Evolutionary conservation across 345 rosid species (phyloP).

Genomic region (Pistacia vera): DNA sequence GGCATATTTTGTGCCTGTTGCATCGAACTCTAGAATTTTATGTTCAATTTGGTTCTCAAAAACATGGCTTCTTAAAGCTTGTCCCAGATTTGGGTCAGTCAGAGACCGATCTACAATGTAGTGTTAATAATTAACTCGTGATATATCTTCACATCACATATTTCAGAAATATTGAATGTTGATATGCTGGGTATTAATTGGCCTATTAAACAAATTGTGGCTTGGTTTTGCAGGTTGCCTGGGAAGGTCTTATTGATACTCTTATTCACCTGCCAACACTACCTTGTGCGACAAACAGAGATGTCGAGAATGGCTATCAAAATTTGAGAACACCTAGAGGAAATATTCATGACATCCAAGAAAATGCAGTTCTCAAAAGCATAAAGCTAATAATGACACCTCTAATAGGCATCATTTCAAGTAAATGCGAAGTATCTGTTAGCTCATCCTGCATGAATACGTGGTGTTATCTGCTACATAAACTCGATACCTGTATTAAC

Average conservation of each 20-base stretch:
- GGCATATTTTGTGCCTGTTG: neutral
- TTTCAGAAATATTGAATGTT: conserved; percentile 2
- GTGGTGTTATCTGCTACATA: conserved; percentile 59
- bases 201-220: conserved; percentile 1
- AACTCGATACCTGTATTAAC: conserved; percentile 43
- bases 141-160: neutral
- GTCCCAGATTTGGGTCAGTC: neutral
- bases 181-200: conserved; percentile 5
- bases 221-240: conserved; percentile 49
- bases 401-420: conserved; percentile 42
- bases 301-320: conserved; percentile 23
- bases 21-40: neutral
- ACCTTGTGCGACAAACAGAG: conserved; percentile 18
- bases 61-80: neutral
- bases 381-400: conserved; percentile 63
- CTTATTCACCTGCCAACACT: conserved; percentile 31
- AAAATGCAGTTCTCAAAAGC: conserved; percentile 37
- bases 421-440: conserved; percentile 45
- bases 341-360: conserved; percentile 25
- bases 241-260: conserved; percentile 65
- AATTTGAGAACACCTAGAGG: conserved; percentile 12
- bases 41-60: neutral
- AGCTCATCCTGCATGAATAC: conserved; percentile 51
- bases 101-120: neutral
- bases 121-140: neutral